These are phyloP conservation scores for Neolentinus lepideus DNA, from an alignment of 1,284 basidiomycete genomes.

Conservation along the genomic window DNA sequence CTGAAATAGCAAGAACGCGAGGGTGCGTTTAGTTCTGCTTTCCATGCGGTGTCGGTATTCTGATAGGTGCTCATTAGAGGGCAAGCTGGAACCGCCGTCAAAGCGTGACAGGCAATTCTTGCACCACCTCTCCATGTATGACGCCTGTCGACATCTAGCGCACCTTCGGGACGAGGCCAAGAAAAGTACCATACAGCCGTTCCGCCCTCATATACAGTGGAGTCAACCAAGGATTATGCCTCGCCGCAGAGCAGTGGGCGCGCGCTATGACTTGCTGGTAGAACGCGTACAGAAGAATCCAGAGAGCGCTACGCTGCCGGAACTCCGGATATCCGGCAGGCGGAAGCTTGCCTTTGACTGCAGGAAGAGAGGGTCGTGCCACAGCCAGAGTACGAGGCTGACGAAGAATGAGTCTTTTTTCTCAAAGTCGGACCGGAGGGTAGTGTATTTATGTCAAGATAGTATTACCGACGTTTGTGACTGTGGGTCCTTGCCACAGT, in stretches of 20 bases:
- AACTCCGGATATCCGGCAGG: conserved; percentile 26
- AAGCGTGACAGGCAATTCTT: conserved; percentile 27
- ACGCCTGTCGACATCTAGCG: conserved; percentile 22
- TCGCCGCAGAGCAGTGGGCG: conserved; percentile 14
- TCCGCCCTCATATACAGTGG: conserved; percentile 20
- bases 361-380: no score
- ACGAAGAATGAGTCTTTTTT: background rate
- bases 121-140: conserved; percentile 25
- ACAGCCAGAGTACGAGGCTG: background rate
- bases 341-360: conserved; percentile 4
- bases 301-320: conserved; percentile 24
- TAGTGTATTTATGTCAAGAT: no score
- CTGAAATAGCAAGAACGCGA: conserved; percentile 28
- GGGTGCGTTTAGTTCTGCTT: conserved; percentile 15
- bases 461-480: background rate
- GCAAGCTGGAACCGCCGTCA: conserved; percentile 23
- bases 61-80: conserved; percentile 17
- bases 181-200: conserved; percentile 22
- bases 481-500: background rate
- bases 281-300: conserved; percentile 25
- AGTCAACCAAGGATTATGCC: conserved; percentile 20
- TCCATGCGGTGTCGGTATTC: background rate
- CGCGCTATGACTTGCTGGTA: conserved; percentile 27
- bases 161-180: conserved; percentile 19
- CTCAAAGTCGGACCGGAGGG: background rate